Evolutionary conservation across 306 rosid genomes (phyloP).

Genomic region (Herpetospermum pedunculosum): DNA sequence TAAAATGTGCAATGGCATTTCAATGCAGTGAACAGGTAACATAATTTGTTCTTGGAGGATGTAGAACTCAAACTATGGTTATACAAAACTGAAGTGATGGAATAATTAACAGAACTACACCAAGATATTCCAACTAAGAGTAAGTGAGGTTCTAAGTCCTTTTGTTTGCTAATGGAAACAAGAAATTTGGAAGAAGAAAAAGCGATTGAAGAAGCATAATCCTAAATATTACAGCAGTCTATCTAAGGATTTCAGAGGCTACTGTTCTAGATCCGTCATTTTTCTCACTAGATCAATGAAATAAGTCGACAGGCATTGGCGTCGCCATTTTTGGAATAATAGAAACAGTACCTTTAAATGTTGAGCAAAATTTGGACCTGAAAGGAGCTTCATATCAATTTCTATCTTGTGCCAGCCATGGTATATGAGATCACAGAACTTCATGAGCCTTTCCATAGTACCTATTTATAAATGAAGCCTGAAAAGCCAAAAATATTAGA

Average conservation of each 20-base stretch:
- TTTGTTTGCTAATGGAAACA: neutral
- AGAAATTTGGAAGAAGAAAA: neutral
- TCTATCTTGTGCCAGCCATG: neutral
- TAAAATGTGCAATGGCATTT: neutral
- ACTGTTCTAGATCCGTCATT: neutral
- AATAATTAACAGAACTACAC: neutral
- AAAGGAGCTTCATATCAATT: neutral
- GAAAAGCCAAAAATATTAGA: neutral
- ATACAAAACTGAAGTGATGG: neutral
- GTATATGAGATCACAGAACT: constrained; percentile 35
- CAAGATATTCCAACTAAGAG: neutral
- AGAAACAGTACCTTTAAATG: neutral
- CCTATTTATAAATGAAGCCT: constrained; percentile 79
- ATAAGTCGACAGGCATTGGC: neutral
- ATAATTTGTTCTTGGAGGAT: neutral
- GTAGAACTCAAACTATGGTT: neutral
- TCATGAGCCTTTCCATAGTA: constrained; percentile 84
- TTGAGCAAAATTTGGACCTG: neutral
- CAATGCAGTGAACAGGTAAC: neutral
- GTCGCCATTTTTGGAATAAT: neutral
- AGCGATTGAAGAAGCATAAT: neutral
- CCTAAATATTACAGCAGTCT: constrained; percentile 4
- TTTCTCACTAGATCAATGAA: neutral
- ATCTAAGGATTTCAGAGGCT: neutral
- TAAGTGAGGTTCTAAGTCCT: neutral